A percentile compares a stretch with the other conserved stretches of the same genome.
Conservation (phyloP, 495 filamentous ascomycete species). For the Aspergillus homomorphus region DNA sequence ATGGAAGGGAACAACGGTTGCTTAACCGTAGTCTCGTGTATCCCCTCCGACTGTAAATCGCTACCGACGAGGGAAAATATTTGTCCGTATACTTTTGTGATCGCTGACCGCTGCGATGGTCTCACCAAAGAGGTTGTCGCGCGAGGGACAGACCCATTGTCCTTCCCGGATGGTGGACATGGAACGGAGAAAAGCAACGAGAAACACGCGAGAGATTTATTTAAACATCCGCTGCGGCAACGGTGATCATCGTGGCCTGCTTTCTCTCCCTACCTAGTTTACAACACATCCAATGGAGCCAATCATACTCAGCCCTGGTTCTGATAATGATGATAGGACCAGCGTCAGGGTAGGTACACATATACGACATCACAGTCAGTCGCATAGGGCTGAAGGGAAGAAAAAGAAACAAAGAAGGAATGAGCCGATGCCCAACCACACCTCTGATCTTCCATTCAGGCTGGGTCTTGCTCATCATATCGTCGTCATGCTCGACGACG, state of each 20-base stretch:
- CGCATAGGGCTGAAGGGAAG: neutral
- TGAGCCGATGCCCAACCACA: neutral
- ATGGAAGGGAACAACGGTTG: neutral
- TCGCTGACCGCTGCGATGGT: neutral
- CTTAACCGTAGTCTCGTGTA: neutral
- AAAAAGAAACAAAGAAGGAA: neutral
- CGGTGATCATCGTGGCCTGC: neutral
- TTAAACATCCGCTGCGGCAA: constrained; percentile 1
- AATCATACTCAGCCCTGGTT: neutral
- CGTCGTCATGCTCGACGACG: neutral
- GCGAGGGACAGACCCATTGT: neutral
- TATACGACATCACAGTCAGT: neutral
- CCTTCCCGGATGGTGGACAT: neutral
- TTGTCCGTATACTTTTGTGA: neutral
- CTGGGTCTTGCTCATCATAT: neutral
- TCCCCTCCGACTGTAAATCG: neutral
- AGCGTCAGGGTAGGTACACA: neutral
- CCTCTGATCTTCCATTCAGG: neutral
- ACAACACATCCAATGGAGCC: neutral
- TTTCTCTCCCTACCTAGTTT: neutral
- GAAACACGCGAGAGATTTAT: neutral
- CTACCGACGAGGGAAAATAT: neutral
- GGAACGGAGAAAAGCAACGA: neutral
- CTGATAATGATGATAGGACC: constrained; percentile 3
- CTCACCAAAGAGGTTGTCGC: neutral